Evolutionary conservation across 1,284 basidiomycete genomes (phyloP), one percentile per base, ranked within the genome.

Genomic region (Paramarasmius palmivorus): DNA sequence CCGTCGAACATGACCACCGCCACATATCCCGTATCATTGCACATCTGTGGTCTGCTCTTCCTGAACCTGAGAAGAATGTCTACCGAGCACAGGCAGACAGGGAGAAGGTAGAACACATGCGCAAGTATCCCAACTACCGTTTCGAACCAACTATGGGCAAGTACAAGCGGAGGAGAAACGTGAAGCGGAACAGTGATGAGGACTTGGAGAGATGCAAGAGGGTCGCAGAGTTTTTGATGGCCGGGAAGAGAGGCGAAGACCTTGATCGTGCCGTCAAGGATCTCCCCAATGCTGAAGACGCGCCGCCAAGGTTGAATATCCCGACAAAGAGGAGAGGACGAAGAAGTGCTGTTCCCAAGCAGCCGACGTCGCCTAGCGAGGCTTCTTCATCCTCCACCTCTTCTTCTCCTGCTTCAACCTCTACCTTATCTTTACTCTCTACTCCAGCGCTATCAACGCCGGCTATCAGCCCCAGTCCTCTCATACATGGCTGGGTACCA

Each of bases 1-100:
- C 61, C 32, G 69, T 80, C 56, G 82, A 81, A 63, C 72, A 71
- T 55, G 77, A 84, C 60, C 77, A 84, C 59, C 73, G 82, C n/a
- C 77, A 82, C 52, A 78, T 86, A 59, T 82, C 79, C 49, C 77
- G 77, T 50, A 79, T 82, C 63, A 74, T 80, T 38, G 82, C 73
- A 1, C 70, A 74, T 42, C 72, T 73, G 57, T 86, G 84, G 84
- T 77, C 75, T 51, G 65, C 70, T 20, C 68, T 84, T 53, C 61
- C 76, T 1, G 74, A 75, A 14, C 61, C 66, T 4, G 75, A 81
- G 48, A 82, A 80, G 59, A 66, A 71, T 34, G 60, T 72, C 15
- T 88, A 79, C 73, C 74, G 75, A 42, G 68, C 73, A 50, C 75
- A 75, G 58, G 86, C 86, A 1, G 73, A 77, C 14, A 66, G 75